A percentile compares a stretch with the other conserved stretches of the same genome.
Evolutionary conservation across 305 asterid genomes (phyloP).

Genomic region (Ilex paraguariensis): DNA sequence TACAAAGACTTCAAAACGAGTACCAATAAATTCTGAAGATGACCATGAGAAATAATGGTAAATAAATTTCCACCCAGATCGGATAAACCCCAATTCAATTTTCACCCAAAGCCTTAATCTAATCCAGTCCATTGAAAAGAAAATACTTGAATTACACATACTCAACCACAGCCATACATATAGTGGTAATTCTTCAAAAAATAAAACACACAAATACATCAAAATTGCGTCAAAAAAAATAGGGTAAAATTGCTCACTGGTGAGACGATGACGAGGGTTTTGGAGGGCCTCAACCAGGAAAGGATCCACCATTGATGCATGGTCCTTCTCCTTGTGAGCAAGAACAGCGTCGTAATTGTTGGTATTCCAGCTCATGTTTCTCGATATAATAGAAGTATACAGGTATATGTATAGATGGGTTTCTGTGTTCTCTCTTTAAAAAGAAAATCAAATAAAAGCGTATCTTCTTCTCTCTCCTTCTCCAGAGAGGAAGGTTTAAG

Average conservation of each 20-base stretch:
- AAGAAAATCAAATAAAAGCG: no score
- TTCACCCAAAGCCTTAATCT: no score
- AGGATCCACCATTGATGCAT: conserved; percentile 81
- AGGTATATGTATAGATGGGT: conserved; percentile 4
- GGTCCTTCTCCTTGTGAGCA: conserved; percentile 24
- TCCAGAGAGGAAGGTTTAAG: conserved; percentile 20
- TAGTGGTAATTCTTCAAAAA: neutral
- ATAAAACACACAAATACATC: neutral
- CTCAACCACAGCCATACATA: no score
- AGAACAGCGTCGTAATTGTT: conserved; percentile 15
- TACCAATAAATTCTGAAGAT: no score
- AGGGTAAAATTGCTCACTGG: conserved; percentile 42
- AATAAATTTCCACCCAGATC: no score
- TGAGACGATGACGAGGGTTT: conserved; percentile 95
- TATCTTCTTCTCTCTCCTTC: conserved; percentile 22
- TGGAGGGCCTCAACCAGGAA: conserved; percentile 97
- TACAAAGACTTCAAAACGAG: no score
- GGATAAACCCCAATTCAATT: no score
- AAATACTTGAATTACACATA: no score
- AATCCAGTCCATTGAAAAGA: no score
- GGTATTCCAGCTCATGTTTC: conserved; percentile 23
- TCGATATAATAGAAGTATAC: neutral
- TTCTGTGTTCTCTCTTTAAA: neutral
- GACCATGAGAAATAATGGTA: no score
- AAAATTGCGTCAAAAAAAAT: neutral